These are phyloP conservation scores for Helicocarpus griseus DNA, from an alignment of 2,329 filamentous ascomycete species.

Conservation along the genomic window DNA sequence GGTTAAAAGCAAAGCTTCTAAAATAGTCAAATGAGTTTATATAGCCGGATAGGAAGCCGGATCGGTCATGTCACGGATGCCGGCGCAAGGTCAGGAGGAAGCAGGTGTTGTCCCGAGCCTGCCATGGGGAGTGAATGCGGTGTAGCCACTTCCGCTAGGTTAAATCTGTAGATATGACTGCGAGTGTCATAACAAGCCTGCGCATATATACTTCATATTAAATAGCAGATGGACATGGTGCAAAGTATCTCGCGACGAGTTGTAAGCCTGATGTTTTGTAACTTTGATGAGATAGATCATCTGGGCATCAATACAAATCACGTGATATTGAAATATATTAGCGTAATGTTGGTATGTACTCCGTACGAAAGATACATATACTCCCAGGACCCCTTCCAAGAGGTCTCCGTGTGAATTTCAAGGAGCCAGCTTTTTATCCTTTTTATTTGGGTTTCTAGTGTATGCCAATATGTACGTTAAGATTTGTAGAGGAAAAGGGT, in stretches of 20 bases:
- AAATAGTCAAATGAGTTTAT: not conserved
- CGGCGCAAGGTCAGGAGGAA: too few relatives aligned
- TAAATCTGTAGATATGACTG: not conserved
- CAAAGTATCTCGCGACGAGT: not conserved
- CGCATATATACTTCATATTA: too few relatives aligned
- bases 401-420: too few relatives aligned
- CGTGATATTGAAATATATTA: not conserved
- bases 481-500: too few relatives aligned
- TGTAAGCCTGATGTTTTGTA: not conserved
- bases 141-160: not conserved
- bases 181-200: not conserved
- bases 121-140: not conserved
- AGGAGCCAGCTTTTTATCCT: too few relatives aligned
- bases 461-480: too few relatives aligned
- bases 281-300: too few relatives aligned
- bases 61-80: not conserved
- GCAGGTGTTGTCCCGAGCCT: not conserved
- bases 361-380: too few relatives aligned
- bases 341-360: not conserved
- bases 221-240: not conserved
- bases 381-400: too few relatives aligned
- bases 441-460: too few relatives aligned
- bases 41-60: not conserved
- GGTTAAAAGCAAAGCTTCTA: not conserved
- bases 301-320: not conserved